Evolutionary conservation across 805 yeast genomes (phyloP), one percentile per base, ranked within the genome.

Genomic region (Kuraishia hungarica): DNA sequence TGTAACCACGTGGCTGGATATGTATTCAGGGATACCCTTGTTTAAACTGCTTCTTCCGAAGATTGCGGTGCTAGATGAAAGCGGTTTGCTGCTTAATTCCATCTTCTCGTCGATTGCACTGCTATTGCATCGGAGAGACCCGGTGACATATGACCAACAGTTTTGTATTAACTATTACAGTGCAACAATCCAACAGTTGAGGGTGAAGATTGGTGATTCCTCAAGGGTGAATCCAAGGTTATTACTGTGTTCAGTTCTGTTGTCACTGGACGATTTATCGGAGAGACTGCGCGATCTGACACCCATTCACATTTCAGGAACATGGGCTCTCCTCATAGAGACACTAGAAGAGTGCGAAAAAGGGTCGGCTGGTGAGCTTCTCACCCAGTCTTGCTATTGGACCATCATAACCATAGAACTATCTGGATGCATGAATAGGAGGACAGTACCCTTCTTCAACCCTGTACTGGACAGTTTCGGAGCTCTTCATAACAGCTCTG

Each of bases 21-120:
- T 53, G 3, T 54, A 51, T 24, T 56, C 57, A 28, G 35, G 48
- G 28, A 20, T 53, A 3, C 59, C 60, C 0, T 43, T 58, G 8
- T 58, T 56, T 26, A 20, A 55, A 28, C 39, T 46, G 22, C 35
- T 54, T 20, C 47, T 58, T 17, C 43, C 56, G 13, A 54, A 55
- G 21, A 17, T 54, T 10, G 29, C 60, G n/a, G 39, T 56, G 13
- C 43, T 51, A 13, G 59, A 58, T 23, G 57, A 54, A 1, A 39
- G 54, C 28, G 51, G 54, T 26, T 51, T 58, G 47, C 53, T 58
- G 48, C 51, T 26, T 11, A 56, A 53, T 51, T 54, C 55, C 48
- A 50, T 58, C 5, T 56, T 54, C 50, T 55, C 59, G 48, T 56
- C 56, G 28, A 54, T 57, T n/a, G 59, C 58, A n/a, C 55, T 58